phyloP scores from a whole-genome alignment of 1,284 basidiomycete genomes.

The Mycena sp. region DNA sequence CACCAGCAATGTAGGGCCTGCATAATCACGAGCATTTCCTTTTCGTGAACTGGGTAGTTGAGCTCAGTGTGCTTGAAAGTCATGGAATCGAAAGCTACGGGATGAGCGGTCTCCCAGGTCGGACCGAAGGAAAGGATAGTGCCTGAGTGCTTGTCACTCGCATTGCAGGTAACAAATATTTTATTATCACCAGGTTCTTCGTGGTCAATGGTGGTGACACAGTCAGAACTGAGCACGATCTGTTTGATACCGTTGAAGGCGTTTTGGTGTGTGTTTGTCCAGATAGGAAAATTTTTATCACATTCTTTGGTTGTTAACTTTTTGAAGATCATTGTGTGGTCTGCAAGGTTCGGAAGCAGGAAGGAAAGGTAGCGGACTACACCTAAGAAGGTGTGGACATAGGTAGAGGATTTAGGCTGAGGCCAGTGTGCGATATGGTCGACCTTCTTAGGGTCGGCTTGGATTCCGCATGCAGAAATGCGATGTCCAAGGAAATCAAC shows the following conservation, averaged over 20 bases:
- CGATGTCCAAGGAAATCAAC: constrained; percentile 27
- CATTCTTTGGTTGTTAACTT: constrained; percentile 14
- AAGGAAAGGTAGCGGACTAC: constrained; percentile 49
- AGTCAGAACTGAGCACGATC: constrained; percentile 31
- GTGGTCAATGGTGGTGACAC: constrained; percentile 33
- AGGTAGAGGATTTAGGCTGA: too few species aligned
- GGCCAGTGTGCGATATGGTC: too few species aligned
- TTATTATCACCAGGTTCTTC: too few species aligned
- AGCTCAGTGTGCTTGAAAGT: too few species aligned
- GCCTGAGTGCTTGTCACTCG: constrained; percentile 37
- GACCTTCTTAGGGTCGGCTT: too few species aligned
- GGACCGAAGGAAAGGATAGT: too few species aligned
- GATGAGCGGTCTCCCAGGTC: too few species aligned
- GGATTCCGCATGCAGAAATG: constrained; percentile 34
- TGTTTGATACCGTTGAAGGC: constrained; percentile 43
- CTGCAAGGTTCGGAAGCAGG: constrained; percentile 43
- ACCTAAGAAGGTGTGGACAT: too few species aligned
- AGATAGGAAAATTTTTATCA: constrained; percentile 34
- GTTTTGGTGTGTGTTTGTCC: constrained; percentile 31
- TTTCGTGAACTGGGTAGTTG: too few species aligned
- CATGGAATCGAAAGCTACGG: too few species aligned
- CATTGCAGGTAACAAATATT: constrained; percentile 46
- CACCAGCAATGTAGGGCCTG: constrained; percentile 42
- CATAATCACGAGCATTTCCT: constrained; percentile 44
- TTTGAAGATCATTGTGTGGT: constrained; percentile 37